These are phyloP conservation scores for Salix viminalis DNA, from an alignment of 345 rosid species.

Conservation along the genomic window DNA sequence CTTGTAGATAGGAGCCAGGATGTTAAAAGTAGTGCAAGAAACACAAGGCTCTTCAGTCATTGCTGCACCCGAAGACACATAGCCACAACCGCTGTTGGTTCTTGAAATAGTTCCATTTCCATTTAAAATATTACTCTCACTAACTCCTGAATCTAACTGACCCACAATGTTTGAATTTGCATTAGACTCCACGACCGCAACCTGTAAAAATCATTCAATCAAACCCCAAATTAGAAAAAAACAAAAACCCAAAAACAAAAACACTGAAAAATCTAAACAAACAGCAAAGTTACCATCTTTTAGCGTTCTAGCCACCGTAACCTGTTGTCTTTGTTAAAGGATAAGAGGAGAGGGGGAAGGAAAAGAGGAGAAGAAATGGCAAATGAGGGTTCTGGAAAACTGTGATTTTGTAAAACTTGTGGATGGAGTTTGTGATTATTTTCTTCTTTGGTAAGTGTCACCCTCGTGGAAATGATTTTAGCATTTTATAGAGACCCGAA, in stretches of 20 bases:
- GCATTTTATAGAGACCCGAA: neutral
- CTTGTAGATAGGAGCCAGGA: constrained; percentile 79
- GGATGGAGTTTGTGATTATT: neutral
- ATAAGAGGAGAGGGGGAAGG: neutral
- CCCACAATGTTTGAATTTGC: constrained; percentile 14
- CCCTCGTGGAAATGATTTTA: neutral
- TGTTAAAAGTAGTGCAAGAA: constrained; percentile 78
- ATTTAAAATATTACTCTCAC: neutral
- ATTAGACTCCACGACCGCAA: constrained; percentile 25
- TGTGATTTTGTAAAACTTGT: neutral
- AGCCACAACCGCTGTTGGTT: constrained; percentile 10
- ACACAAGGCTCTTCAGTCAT: constrained; percentile 36
- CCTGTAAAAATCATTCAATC: constrained; percentile 20
- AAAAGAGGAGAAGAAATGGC: neutral
- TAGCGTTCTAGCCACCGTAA: neutral
- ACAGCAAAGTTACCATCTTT: neutral
- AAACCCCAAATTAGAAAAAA: neutral
- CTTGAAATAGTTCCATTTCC: constrained; percentile 13
- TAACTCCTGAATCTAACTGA: constrained; percentile 24
- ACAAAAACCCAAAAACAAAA: neutral
- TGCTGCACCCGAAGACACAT: neutral
- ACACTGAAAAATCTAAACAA: neutral
- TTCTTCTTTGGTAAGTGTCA: neutral
- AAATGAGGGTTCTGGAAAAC: neutral
- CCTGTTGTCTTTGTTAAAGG: neutral